These are phyloP conservation scores for Sarocladiaceae sp. DNA, from an alignment of 2,329 filamentous ascomycete genomes.

Conservation along the genomic window DNA sequence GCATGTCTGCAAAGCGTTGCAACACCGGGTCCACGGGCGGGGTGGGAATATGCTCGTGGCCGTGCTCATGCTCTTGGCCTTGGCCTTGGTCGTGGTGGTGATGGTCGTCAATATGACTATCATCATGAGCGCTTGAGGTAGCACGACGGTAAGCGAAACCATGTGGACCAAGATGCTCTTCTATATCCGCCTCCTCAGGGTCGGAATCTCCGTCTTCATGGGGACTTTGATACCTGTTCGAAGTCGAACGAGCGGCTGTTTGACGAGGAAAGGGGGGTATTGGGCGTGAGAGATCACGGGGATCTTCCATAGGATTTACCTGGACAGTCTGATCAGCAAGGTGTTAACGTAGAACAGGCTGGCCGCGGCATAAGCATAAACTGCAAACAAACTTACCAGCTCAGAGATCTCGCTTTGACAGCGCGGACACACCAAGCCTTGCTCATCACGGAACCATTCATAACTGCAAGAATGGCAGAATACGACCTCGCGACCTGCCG, in stretches of 20 bases:
- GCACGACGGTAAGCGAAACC: conserved; percentile 30
- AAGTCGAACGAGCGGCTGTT: conserved; percentile 22
- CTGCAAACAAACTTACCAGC: conserved; percentile 59
- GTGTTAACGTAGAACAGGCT: conserved; percentile 6
- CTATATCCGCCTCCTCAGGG: conserved; percentile 55
- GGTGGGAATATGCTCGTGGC: not conserved
- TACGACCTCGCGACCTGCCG: conserved; percentile 62
- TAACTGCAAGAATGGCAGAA: conserved; percentile 79
- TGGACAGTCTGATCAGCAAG: conserved; percentile 25
- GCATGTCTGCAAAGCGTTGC: conserved; percentile 39
- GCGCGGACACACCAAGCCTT: conserved; percentile 67
- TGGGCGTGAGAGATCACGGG: conserved; percentile 40
- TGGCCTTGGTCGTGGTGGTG: conserved; percentile 26
- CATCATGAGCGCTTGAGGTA: not conserved
- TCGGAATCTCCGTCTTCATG: conserved; percentile 43
- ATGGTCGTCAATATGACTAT: conserved; percentile 28
- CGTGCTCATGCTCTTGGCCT: conserved; percentile 20
- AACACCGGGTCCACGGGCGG: conserved; percentile 29
- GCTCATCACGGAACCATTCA: conserved; percentile 75
- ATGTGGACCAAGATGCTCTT: conserved; percentile 39
- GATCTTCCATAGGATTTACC: conserved; percentile 57
- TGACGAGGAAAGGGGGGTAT: not conserved
- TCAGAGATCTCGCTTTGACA: conserved; percentile 79
- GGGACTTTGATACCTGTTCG: conserved; percentile 21
- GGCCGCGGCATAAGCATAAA: conserved; percentile 11